These are phyloP conservation scores for Debaryomyces sp. DNA, from an alignment of 1,139 yeast species.

Conservation along the genomic window DNA sequence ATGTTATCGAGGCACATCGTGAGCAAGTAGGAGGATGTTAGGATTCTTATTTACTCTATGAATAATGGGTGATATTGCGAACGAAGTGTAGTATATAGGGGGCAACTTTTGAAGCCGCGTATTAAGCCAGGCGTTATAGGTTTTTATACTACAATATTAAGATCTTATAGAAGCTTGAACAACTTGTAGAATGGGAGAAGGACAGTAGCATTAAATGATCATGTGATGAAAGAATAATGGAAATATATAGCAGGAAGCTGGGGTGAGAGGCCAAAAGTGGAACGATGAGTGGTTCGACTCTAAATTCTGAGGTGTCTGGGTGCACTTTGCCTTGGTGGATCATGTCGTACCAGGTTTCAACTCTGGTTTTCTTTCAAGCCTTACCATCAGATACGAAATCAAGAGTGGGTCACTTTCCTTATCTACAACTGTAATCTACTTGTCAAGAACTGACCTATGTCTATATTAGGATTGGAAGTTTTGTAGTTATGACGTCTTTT, in stretches of 20 bases:
- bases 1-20: slow-evolving; percentile 96
- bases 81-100: background rate
- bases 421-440: too few relatives aligned
- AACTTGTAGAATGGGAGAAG: too few relatives aligned
- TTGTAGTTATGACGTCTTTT: background rate
- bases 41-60: background rate
- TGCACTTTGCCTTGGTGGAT: too few relatives aligned
- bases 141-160: slow-evolving; percentile 2
- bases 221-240: background rate
- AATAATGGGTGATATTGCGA: background rate
- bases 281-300: background rate
- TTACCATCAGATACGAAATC: too few relatives aligned
- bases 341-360: too few relatives aligned
- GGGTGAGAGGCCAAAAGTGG: background rate
- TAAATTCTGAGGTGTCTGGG: too few relatives aligned
- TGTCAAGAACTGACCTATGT: too few relatives aligned
- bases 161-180: background rate
- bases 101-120: background rate
- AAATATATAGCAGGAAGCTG: background rate
- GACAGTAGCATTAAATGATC: background rate
- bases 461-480: background rate
- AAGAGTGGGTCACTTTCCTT: too few relatives aligned
- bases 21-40: slow-evolving; percentile 78
- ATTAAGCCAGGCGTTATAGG: background rate
- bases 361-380: too few relatives aligned